Percentiles rank a stretch among this genome's conserved stretches.
Conservation (phyloP, 1,139 yeast species). For the Blastobotrys serpentis region DNA sequence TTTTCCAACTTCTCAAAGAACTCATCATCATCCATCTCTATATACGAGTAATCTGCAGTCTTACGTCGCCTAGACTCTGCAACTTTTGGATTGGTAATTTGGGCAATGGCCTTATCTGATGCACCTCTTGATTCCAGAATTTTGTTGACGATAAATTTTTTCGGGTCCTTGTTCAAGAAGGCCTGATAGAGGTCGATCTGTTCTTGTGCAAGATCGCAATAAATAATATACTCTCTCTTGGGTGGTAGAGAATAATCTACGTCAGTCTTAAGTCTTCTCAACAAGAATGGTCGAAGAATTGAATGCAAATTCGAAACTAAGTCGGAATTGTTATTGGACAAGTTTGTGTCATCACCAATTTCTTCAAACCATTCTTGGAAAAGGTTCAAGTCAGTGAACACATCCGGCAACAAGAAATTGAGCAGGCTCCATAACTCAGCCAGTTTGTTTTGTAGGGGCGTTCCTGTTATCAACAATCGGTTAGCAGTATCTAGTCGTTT, state of each 20-base stretch:
- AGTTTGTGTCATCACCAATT: constrained; percentile 46
- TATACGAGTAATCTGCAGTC: constrained; percentile 10
- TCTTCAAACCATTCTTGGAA: constrained; percentile 95
- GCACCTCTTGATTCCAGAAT: constrained; percentile 36
- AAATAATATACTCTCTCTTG: constrained; percentile 82
- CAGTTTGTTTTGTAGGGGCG: constrained; percentile 88
- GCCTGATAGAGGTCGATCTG: constrained; percentile 67
- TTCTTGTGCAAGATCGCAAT: constrained; percentile 60
- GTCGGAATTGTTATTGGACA: constrained; percentile 46
- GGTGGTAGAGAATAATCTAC: constrained; percentile 75
- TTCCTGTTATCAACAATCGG: constrained; percentile 80
- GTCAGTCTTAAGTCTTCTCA: constrained; percentile 74
- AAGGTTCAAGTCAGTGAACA: constrained; percentile 82
- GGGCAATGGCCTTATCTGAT: constrained; percentile 4
- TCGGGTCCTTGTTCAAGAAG: constrained; percentile 49
- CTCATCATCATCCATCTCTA: constrained; percentile 20
- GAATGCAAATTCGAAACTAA: constrained; percentile 78
- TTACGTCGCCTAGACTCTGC: constrained; percentile 4
- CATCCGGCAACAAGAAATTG: constrained; percentile 87
- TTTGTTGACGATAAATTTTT: constrained; percentile 37
- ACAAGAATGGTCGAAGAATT: constrained; percentile 79
- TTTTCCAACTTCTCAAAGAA: constrained; percentile 16
- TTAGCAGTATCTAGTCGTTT: constrained; percentile 61
- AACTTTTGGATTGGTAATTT: background rate
- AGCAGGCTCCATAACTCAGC: constrained; percentile 87